Conservation (phyloP, 306 rosid species). For the Lithocarpus polystachyus region DNA sequence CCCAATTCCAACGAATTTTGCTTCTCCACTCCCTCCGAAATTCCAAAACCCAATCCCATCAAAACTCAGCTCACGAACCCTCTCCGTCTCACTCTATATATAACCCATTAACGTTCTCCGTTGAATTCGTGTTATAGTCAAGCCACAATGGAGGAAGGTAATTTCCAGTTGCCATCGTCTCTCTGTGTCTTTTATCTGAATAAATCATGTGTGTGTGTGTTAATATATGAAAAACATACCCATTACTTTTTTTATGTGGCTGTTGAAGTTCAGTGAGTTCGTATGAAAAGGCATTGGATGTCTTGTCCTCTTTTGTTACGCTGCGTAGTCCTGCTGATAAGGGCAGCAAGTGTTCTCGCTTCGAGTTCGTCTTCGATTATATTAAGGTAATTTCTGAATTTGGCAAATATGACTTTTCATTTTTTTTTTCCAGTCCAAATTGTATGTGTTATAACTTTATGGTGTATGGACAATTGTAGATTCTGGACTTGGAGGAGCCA, state of each 20-base stretch:
- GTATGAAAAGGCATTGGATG: constrained; percentile 78
- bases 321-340: constrained; percentile 76
- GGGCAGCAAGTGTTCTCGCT: constrained; percentile 65
- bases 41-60: not conserved
- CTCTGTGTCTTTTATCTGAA: no score
- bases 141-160: constrained; percentile 43
- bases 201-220: no score
- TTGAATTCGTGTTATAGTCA: constrained; percentile 31
- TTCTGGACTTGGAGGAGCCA: constrained; percentile 82
- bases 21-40: no score
- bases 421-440: not conserved
- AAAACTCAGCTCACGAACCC: not conserved
- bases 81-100: not conserved
- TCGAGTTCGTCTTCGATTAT: constrained; percentile 58
- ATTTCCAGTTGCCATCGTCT: no score
- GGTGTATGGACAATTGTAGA: no score
- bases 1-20: no score
- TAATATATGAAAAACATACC: not conserved
- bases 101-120: not conserved
- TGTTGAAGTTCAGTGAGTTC: constrained; percentile 28
- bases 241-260: not conserved
- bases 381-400: constrained; percentile 45
- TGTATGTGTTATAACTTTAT: not conserved
- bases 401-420: not conserved
- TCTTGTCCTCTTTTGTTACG: constrained; percentile 76